Percentiles rank a stretch among this genome's conserved stretches.
phyloP scores from a whole-genome alignment of 1,284 basidiomycete genomes.

The Leucoagaricus sp. region DNA sequence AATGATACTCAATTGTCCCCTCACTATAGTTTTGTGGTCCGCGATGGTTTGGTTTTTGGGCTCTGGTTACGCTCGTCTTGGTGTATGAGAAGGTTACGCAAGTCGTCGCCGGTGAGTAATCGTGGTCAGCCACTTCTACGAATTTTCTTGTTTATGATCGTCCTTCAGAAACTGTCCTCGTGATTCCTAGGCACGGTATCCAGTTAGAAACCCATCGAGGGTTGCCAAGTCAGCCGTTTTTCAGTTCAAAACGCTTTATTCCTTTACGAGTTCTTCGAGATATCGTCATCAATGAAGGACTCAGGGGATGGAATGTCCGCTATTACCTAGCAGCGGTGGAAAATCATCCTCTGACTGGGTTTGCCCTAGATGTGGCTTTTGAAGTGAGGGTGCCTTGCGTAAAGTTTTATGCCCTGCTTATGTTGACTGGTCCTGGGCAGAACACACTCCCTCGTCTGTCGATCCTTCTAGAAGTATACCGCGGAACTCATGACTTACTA shows the following conservation, averaged over 20 bases:
- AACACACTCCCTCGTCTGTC: conserved; percentile 64
- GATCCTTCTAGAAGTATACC: conserved; percentile 60
- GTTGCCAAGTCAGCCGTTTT: conserved; percentile 43
- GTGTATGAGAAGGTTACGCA: conserved; percentile 43
- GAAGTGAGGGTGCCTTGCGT: conserved; percentile 39
- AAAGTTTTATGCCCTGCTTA: conserved; percentile 6
- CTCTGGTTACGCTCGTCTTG: neutral
- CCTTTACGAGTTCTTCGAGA: conserved; percentile 55
- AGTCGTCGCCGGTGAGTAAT: conserved; percentile 53
- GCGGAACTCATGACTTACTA: conserved; percentile 46
- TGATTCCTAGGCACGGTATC: conserved; percentile 65
- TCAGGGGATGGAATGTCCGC: conserved; percentile 68
- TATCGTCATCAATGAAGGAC: conserved; percentile 72
- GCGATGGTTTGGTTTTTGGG: neutral
- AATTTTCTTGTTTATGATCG: conserved; percentile 1
- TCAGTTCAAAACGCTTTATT: conserved; percentile 58
- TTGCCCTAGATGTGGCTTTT: conserved; percentile 27
- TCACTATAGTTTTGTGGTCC: neutral
- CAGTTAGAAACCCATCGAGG: conserved; percentile 72
- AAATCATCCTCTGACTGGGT: neutral
- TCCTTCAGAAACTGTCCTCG: conserved; percentile 63
- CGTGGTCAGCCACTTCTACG: neutral
- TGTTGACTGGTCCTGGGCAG: conserved; percentile 33
- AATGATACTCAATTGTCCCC: neutral
- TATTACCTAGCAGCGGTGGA: conserved; percentile 62